Base-by-base conservation (phyloP, 805 yeast species). In the Candida multigemmis region DNA sequence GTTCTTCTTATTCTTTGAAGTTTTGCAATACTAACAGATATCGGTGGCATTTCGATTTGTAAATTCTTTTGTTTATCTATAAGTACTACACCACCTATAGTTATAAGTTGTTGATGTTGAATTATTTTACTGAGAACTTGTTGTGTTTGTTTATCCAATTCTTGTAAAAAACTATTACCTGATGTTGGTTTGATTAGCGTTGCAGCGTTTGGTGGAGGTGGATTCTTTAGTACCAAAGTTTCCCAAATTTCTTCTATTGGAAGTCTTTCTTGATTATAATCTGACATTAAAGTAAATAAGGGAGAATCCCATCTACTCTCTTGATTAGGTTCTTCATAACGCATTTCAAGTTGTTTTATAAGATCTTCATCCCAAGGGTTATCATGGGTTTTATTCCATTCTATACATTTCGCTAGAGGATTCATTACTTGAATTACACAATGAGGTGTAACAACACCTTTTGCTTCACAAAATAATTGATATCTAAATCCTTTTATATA, bases 401-500 rank as follows among this genome's bases (percentile, higher is more conserved):
- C 66, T 7, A 63, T 40, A 40, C 91, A 77, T 10, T 58, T 57
- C 1, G 71, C 77, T 4, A 68, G 38, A 0, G 95, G 77, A 11
- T 81, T 72, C 41, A 86, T 68, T 1, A 82, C 77, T 35, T 89
- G 87, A 2, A 89, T 60, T 20, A 87, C 81, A 44, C 93, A 80
- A 36, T 83, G 79, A 2, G 91, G 77, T 1, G 96, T 86, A 11
- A 75, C 66, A 15, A 76, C 61, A 1, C 85, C 79, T 48, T 87
- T 89, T 20, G 95, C 87, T 50, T 91, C 98, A 52, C 96, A 87
- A 50, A 74, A 86, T 28, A 91, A 61, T 53, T 91, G 98, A 53
- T 91, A 91, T 34, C 98, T 63, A 50, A 87, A 86, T 0, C 98
- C 98, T 47, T 91, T 91, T 42, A 91, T 91, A 48, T 91, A 91